Conservation (phyloP, 179 eudicot genomes). For the Silene vulgaris region DNA sequence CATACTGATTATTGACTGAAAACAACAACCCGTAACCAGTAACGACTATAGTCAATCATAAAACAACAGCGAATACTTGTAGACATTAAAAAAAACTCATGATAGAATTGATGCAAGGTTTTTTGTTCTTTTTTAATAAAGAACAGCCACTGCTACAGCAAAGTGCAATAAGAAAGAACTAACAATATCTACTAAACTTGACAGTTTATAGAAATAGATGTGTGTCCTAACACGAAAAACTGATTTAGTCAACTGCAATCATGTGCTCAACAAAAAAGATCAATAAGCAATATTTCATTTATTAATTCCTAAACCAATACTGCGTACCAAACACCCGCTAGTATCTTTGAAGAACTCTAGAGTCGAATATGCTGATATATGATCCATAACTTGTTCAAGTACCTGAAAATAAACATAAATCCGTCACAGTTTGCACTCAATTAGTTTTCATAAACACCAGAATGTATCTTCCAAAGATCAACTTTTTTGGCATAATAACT, state of each 20-base stretch:
- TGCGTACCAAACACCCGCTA: conserved; percentile 10
- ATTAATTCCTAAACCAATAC: conserved; percentile 11
- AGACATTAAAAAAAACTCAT: neutral
- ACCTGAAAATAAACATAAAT: conserved; percentile 23
- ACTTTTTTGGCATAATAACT: conserved; percentile 2
- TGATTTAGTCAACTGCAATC: neutral
- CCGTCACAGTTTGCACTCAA: neutral
- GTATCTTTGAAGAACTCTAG: conserved; percentile 4
- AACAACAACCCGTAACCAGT: conserved; percentile 6
- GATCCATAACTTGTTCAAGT: conserved; percentile 24
- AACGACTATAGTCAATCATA: neutral
- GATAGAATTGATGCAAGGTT: neutral
- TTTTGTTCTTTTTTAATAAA: too few species aligned
- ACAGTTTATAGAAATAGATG: conserved; percentile 5
- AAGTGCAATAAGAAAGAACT: neutral
- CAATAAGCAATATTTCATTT: conserved; percentile 4
- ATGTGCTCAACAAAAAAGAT: conserved; percentile 6
- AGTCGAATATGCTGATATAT: conserved; percentile 14
- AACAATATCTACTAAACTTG: neutral
- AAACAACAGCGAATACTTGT: neutral
- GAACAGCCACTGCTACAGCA: neutral
- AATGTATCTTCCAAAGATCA: neutral
- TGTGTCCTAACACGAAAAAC: neutral
- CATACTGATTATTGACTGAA: too few species aligned
- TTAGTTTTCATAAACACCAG: conserved; percentile 11